Evolutionary conservation across 345 rosid genomes (phyloP).

Genomic region (Camelina hispida): DNA sequence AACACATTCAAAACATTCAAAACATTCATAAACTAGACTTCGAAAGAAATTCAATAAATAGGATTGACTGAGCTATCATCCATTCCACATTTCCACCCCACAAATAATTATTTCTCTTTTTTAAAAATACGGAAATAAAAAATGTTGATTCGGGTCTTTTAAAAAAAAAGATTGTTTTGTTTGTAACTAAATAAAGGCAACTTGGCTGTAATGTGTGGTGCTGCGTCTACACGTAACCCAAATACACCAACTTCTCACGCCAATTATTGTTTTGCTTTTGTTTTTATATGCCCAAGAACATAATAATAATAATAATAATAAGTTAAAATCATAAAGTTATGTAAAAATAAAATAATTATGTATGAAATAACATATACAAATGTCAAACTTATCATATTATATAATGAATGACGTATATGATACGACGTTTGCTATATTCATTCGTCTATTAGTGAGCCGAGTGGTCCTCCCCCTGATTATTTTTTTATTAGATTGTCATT

Average conservation of each 20-base stretch:
- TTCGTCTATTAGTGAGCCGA: constrained; percentile 25
- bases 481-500: no score
- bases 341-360: background rate
- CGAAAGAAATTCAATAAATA: background rate
- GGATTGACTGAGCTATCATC: background rate
- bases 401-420: constrained; percentile 27
- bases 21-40: background rate
- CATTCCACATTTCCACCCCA: background rate
- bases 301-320: background rate
- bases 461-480: constrained; percentile 11
- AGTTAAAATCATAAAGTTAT: background rate
- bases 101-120: background rate
- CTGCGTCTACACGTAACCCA: constrained; percentile 37
- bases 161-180: background rate
- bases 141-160: no score
- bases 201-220: constrained; percentile 41
- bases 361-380: background rate
- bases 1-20: no score
- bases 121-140: no score
- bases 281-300: background rate
- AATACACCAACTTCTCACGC: constrained; percentile 28
- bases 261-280: constrained; percentile 35
- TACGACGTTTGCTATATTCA: constrained; percentile 21
- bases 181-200: background rate
- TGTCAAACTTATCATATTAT: constrained; percentile 33